Evolutionary conservation across 345 rosid genomes (phyloP), one percentile per base, ranked within the genome.

Genomic region (Syzygium jambos): DNA sequence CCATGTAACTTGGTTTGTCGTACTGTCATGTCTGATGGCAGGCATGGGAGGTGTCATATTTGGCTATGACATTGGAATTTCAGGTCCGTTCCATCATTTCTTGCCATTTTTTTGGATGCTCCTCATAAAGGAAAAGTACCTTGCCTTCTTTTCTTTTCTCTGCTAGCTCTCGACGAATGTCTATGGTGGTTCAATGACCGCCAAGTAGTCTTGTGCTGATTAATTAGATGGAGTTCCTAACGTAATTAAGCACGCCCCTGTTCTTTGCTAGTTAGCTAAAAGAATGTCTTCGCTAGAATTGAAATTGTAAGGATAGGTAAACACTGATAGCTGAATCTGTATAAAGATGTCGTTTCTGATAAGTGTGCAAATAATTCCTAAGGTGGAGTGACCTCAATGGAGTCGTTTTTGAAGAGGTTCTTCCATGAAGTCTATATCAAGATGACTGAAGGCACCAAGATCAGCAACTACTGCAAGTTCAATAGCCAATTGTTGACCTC

Each of bases 341-440:
- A 78, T 21, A 51, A 8, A 34, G 63, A 55, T 38, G 61, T 56
- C 14, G 86, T 43, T 52, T 85, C 86, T 54, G 54, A 54, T 56
- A 38, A 52, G 29, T 56, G 52, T 85, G 86, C 55, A 51, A 52
- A 84, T 84, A 21, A 52, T 54, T 73, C 14, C 61, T 46, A 43
- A 95, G 98, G 97, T 89, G 97, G 96, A 80, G 98, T 95, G 89
- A 95, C 98, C 34, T 93, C 98, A 7, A 95, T 95, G 99, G 95
- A 93, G 52, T 93, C 97, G 19, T 95, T 95, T 87, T 87, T 92
- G 41, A 87, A 89, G 89, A 91, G 91, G 52, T 95, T 94, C 86
- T 96, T 95, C 85, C 94, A 93, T 19, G 73, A 90, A 85, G 96
- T 95, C 27, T 87, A 93, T 91, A 87, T 23, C 2, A 93, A 89